Evolutionary conservation across 768 basidiomycete genomes (phyloP).

Genomic region (Amanita rubescens): DNA sequence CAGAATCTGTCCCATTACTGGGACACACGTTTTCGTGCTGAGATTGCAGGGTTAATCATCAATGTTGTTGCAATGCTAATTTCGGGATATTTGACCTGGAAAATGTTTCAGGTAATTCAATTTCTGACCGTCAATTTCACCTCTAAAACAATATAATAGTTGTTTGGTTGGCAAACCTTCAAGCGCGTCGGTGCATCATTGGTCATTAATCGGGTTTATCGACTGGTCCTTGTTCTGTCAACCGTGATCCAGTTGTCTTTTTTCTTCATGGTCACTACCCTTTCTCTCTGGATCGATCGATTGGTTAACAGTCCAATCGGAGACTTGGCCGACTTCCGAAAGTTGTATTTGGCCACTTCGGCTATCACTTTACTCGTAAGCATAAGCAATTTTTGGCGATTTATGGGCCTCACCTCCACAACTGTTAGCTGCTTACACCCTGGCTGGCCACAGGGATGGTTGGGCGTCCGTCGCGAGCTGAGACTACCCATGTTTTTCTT

Average conservation of each 20-base stretch:
- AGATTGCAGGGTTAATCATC: constrained; percentile 55
- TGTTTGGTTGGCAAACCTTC: constrained; percentile 85
- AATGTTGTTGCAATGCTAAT: constrained; percentile 54
- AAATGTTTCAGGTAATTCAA: constrained; percentile 54
- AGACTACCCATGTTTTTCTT: constrained; percentile 55
- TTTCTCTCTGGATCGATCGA: constrained; percentile 73
- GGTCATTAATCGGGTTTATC: constrained; percentile 69
- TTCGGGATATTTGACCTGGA: constrained; percentile 64
- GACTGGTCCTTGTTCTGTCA: constrained; percentile 59
- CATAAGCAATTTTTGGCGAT: constrained; percentile 8
- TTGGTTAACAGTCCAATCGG: constrained; percentile 61
- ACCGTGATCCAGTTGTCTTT: constrained; percentile 69
- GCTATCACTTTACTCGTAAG: constrained; percentile 55
- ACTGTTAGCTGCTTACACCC: constrained; percentile 48
- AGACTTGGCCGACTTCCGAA: constrained; percentile 35
- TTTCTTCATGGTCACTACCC: constrained; percentile 68
- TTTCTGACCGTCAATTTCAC: background rate
- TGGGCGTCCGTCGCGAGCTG: constrained; percentile 61
- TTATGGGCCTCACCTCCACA: constrained; percentile 4
- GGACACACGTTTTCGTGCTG: constrained; percentile 49
- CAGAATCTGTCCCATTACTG: constrained; percentile 59
- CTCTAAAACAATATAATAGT: constrained; percentile 24
- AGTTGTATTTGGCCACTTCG: constrained; percentile 47
- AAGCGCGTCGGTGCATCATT: constrained; percentile 75
- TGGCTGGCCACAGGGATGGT: constrained; percentile 78